These are phyloP conservation scores for Hanseniaspora occidentalis DNA, from an alignment of 805 yeast species.

Conservation along the genomic window DNA sequence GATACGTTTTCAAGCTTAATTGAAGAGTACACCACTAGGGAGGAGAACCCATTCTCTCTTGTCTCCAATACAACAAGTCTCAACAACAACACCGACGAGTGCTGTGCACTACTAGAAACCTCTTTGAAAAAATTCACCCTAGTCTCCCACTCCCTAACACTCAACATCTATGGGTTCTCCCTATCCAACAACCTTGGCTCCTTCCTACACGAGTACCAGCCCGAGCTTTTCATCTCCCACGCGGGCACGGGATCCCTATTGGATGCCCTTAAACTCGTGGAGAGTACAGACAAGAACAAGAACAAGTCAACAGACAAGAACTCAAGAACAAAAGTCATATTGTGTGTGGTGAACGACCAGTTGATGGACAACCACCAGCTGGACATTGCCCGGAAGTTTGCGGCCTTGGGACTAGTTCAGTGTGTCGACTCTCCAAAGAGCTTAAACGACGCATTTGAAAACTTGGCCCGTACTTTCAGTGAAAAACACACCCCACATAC, in stretches of 20 bases:
- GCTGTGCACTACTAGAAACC: background rate
- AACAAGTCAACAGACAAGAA: constrained; percentile 24
- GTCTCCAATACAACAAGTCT: too few species aligned
- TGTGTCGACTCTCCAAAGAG: constrained; percentile 12
- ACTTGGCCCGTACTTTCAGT: background rate
- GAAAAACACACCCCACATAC: too few species aligned
- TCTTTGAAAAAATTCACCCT: too few species aligned
- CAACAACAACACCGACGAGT: background rate
- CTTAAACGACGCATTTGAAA: background rate
- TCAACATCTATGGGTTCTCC: constrained; percentile 33
- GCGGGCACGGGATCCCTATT: constrained; percentile 89
- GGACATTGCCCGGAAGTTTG: constrained; percentile 57
- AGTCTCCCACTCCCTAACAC: constrained; percentile 1
- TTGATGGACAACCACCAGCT: constrained; percentile 84
- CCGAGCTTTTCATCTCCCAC: constrained; percentile 68
- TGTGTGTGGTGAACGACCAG: constrained; percentile 57
- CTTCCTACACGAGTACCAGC: constrained; percentile 25
- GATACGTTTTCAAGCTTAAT: constrained; percentile 13
- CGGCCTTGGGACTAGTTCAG: constrained; percentile 19
- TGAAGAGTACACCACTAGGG: background rate
- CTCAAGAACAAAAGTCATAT: constrained; percentile 23
- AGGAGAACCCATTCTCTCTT: too few species aligned
- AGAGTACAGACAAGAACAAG: background rate
- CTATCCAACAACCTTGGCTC: constrained; percentile 31
- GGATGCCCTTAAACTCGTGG: constrained; percentile 45